phyloP scores from a whole-genome alignment of 1,139 yeast genomes.

The Geotrichum reessii region DNA sequence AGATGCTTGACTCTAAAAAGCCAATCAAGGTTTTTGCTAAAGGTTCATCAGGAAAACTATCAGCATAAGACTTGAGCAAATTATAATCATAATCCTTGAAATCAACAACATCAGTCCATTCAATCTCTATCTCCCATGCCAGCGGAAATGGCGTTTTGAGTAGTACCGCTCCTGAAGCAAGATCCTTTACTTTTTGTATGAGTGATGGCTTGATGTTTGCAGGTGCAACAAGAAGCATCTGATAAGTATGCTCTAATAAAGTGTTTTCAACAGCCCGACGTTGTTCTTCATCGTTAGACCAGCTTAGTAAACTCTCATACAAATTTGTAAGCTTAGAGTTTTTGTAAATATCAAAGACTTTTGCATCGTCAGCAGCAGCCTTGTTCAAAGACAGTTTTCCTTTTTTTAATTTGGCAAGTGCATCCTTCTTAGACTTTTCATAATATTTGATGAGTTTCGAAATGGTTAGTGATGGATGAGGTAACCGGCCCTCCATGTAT shows the following conservation, averaged over 20 bases:
- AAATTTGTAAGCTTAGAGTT: slow-evolving; percentile 49
- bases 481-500: slow-evolving; percentile 48
- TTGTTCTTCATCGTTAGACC: slow-evolving; percentile 50
- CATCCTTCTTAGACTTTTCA: slow-evolving; percentile 41
- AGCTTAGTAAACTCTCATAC: slow-evolving; percentile 55
- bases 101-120: slow-evolving; percentile 59
- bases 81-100: slow-evolving; percentile 48
- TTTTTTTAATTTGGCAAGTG: slow-evolving; percentile 30
- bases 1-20: slow-evolving; percentile 53
- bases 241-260: slow-evolving; percentile 52
- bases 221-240: slow-evolving; percentile 47
- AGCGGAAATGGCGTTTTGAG: slow-evolving; percentile 54
- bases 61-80: slow-evolving; percentile 47
- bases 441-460: slow-evolving; percentile 46
- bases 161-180: slow-evolving; percentile 68
- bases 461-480: slow-evolving; percentile 48
- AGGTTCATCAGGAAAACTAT: slow-evolving; percentile 55
- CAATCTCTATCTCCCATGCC: slow-evolving; percentile 74
- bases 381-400: slow-evolving; percentile 26
- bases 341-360: slow-evolving; percentile 30
- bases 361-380: slow-evolving; percentile 42
- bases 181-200: slow-evolving; percentile 45
- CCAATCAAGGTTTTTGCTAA: slow-evolving; percentile 50
- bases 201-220: slow-evolving; percentile 40
- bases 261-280: slow-evolving; percentile 59